Conservation (phyloP, 2,329 filamentous ascomycete genomes). For the Cercospora brassicicola region DNA sequence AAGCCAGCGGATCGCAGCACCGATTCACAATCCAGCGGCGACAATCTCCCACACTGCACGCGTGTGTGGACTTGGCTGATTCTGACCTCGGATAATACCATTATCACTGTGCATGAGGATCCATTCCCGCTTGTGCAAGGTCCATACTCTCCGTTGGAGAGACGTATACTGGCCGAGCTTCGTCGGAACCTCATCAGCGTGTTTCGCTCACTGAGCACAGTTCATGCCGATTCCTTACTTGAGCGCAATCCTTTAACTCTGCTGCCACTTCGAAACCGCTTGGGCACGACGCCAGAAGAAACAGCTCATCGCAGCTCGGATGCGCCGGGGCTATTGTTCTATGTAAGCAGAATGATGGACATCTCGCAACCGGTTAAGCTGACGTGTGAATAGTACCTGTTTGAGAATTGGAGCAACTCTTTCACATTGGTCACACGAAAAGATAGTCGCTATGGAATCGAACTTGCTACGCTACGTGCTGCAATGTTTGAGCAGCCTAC, state of each 20-base stretch:
- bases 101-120: slow-evolving; percentile 69
- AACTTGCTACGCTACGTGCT: slow-evolving; percentile 48
- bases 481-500: slow-evolving; percentile 57
- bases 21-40: background rate
- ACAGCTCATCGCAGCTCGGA: slow-evolving; percentile 52
- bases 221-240: slow-evolving; percentile 45
- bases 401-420: slow-evolving; percentile 65
- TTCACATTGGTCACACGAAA: slow-evolving; percentile 56
- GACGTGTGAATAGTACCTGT: slow-evolving; percentile 52
- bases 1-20: slow-evolving; percentile 13
- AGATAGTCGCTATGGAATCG: slow-evolving; percentile 49
- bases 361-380: background rate
- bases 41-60: slow-evolving; percentile 32
- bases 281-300: slow-evolving; percentile 49
- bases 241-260: slow-evolving; percentile 43
- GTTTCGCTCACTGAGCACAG: slow-evolving; percentile 59
- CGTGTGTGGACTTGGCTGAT: slow-evolving; percentile 71
- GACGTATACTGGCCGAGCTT: slow-evolving; percentile 52
- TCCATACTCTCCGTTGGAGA: slow-evolving; percentile 44
- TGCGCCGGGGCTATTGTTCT: slow-evolving; percentile 62
- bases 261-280: slow-evolving; percentile 48
- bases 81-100: slow-evolving; percentile 67
- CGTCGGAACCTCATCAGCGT: slow-evolving; percentile 62
- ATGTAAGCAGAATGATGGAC: slow-evolving; percentile 33
- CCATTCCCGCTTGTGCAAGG: slow-evolving; percentile 45